These are phyloP conservation scores for Rhizopogon rudus DNA, from an alignment of 768 basidiomycete species.

Conservation along the genomic window DNA sequence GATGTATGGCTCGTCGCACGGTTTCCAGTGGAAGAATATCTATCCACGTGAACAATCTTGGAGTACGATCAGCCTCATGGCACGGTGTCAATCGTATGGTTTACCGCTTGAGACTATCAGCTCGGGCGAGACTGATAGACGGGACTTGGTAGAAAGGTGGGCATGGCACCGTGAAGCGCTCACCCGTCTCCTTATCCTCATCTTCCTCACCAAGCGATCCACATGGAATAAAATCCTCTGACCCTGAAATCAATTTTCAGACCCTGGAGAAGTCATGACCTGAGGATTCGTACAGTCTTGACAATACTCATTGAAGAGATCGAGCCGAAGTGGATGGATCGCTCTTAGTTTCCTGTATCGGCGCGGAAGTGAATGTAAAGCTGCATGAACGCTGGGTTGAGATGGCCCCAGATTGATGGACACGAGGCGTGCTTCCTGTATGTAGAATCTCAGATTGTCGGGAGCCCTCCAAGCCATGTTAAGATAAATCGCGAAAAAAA, in stretches of 20 bases:
- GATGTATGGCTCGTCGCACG: slow-evolving; percentile 35
- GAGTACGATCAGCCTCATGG: slow-evolving; percentile 1
- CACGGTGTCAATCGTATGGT: slow-evolving; percentile 2
- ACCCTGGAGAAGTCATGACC: neutral
- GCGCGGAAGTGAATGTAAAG: slow-evolving; percentile 38
- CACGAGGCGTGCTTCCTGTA: slow-evolving; percentile 45
- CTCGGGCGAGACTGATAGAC: slow-evolving; percentile 29
- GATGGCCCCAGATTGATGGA: slow-evolving; percentile 29
- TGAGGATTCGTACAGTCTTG: neutral
- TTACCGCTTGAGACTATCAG: slow-evolving; percentile 41
- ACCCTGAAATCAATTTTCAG: slow-evolving; percentile 29
- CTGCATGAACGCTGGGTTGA: slow-evolving; percentile 27
- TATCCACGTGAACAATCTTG: slow-evolving; percentile 46
- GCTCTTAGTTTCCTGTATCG: slow-evolving; percentile 47
- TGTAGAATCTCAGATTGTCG: slow-evolving; percentile 41
- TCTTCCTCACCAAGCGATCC: slow-evolving; percentile 31
- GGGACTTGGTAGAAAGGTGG: slow-evolving; percentile 32
- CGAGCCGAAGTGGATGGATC: slow-evolving; percentile 32
- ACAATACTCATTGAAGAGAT: slow-evolving; percentile 19
- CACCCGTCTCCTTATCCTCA: slow-evolving; percentile 33
- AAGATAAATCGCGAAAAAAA: neutral
- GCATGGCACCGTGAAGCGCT: slow-evolving; percentile 41
- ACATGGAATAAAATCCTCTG: slow-evolving; percentile 31
- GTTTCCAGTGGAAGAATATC: slow-evolving; percentile 48
- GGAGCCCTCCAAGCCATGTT: slow-evolving; percentile 30